A percentile compares a stretch with the other conserved stretches of the same genome.
Conservation (phyloP, 176 grass and related monocot genomes). For the Ampelocalamus luodianensis region DNA sequence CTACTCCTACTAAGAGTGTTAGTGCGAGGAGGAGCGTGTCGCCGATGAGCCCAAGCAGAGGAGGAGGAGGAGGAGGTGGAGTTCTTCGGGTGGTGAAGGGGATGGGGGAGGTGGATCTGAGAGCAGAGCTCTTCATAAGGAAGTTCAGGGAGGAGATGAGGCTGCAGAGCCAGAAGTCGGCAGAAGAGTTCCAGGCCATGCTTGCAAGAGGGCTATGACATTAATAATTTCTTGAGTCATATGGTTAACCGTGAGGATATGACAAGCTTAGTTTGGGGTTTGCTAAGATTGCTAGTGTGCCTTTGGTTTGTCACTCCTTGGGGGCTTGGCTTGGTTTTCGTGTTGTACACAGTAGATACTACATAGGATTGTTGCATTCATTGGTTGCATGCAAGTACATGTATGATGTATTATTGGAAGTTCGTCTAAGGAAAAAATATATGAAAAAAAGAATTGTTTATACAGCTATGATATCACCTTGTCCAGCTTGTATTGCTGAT, state of each 20-base stretch:
- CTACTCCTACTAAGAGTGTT: neutral
- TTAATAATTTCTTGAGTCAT: too few species aligned
- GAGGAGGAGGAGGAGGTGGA: neutral
- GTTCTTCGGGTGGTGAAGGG: constrained; percentile 8
- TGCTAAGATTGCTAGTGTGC: neutral
- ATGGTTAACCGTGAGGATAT: neutral
- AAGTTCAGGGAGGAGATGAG: constrained; percentile 90
- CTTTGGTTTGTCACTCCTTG: neutral
- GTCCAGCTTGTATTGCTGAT: neutral
- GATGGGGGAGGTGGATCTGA: constrained; percentile 69
- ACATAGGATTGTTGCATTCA: constrained; percentile 9
- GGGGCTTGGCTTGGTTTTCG: constrained; percentile 11
- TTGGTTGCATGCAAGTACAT: constrained; percentile 17
- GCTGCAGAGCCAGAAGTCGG: constrained; percentile 73
- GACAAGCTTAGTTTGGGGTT: neutral
- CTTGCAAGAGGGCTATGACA: constrained; percentile 54
- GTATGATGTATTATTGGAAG: constrained; percentile 4
- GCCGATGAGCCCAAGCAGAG: constrained; percentile 34
- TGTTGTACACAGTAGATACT: neutral
- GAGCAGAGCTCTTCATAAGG: constrained; percentile 75
- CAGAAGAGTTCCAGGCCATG: constrained; percentile 68
- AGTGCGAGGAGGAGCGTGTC: constrained; percentile 36
- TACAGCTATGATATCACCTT: neutral
- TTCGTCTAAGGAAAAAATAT: neutral
- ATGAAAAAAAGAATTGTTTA: neutral